Evolutionary conservation across 768 basidiomycete genomes (phyloP).

Genomic region (Boletales sp.): DNA sequence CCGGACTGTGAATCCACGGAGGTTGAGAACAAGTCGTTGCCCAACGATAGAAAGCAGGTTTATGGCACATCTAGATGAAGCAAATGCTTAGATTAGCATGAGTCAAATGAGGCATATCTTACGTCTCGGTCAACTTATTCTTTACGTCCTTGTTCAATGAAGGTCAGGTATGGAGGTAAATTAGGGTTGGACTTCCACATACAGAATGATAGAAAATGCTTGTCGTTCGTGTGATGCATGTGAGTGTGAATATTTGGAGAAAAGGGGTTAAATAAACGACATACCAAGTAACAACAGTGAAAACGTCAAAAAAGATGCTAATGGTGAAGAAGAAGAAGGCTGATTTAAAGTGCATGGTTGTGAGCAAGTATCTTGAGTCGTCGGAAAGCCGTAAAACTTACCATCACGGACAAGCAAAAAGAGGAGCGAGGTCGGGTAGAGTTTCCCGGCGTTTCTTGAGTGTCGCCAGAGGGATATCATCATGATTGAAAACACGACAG

Average conservation of each 20-base stretch:
- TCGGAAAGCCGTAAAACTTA: background rate
- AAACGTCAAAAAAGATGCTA: background rate
- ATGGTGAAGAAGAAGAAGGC: constrained; percentile 4
- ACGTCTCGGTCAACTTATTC: background rate
- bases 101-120: background rate
- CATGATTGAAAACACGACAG: background rate
- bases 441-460: background rate
- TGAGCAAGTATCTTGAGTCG: background rate
- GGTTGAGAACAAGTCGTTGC: constrained; percentile 20
- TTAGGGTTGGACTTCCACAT: background rate
- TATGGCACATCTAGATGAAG: constrained; percentile 2
- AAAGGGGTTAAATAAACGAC: background rate
- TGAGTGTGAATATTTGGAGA: background rate
- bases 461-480: constrained; percentile 6
- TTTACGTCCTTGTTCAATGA: background rate
- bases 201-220: background rate
- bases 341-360: background rate
- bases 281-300: constrained; percentile 2
- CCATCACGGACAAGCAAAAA: constrained; percentile 12
- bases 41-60: constrained; percentile 17
- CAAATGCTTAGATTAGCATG: no score
- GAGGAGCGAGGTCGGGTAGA: constrained; percentile 9
- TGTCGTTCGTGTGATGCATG: background rate
- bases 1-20: constrained; percentile 9
- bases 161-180: no score